Evolutionary conservation across 176 grass and related monocot genomes (phyloP), one percentile per base, ranked within the genome.

Genomic region (Saccharum officinarum): DNA sequence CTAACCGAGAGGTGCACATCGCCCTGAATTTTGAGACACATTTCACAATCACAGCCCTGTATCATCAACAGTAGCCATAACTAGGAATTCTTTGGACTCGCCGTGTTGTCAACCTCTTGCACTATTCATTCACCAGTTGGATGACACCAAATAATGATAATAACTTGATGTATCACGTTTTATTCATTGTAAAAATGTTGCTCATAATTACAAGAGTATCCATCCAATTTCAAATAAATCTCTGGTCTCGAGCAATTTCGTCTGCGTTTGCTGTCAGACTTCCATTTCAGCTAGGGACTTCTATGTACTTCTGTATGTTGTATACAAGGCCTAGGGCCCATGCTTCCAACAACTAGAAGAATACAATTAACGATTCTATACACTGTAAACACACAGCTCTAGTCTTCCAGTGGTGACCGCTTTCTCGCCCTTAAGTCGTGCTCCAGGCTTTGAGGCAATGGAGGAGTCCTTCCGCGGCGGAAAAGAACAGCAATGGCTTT

Each of bases 401-500:
- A 90, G 83, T 98, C 97, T 90, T 98, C 97, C 76, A 98, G 60
- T 28, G 96, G 60, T 30, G 97, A 98, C 23, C 93, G 65, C 42
- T 82, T 98, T 79, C 87, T 91, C 40, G 96, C 93, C 87, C 86
- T 90, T 20, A 98, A 50, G 75, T 98, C 91, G 0, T 67, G 92
- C 67, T 95, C 92, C 0, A 98, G 93, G 75, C 93, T 96, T 81
- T 84, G 88, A 4, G 97, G 92, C 67, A 77, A 85, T 38, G 97
- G 93, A 73, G 91, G 97, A 39, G 88, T 86, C 55, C 37, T 88
- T 50, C 93, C 97, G 52, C 86, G 88, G 2, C 93, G 91, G 73
- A 98, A 98, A 65, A 95, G 88, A 83, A 98, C 93, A 11, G 91
- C 93, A 55, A 98, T 88, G 6, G 91, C 93, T 85, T 91, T 95